Base-by-base conservation (phyloP, 176 grass and related monocot genomes). In the Paspalum vaginatum region DNA sequence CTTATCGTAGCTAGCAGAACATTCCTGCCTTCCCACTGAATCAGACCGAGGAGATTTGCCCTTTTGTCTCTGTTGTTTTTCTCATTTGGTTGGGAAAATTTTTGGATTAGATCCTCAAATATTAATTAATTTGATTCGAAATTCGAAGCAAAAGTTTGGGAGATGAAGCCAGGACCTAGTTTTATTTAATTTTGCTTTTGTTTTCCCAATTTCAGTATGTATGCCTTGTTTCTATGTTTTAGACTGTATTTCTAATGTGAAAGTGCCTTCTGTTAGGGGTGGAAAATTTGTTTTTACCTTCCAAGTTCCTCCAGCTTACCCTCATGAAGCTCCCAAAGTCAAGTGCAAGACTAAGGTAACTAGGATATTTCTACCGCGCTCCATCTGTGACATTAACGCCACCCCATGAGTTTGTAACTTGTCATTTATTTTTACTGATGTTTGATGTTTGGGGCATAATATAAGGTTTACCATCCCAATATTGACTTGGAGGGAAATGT, bases 261-360 rank as follows among this genome's bases (percentile, higher is more conserved):
- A 72, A 40, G 32, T 16, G 56, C 24, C 8, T 76, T 39, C 42
- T 82, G 21, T 70, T 62, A 92, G 93, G 41, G 84, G 87, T 76
- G 89, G 87, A 62, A 77, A 79, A 50, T 95, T 95, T 86, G 24
- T 68, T 83, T 96, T 90, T 83, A 96, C 85, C 64, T 90, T 92
- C 58, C 90, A 92, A 72, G 81, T 93, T 48, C 84, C 88, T 82
- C 84, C 91, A 52, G 86, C 88, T 41, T 93, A 93, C 43, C 91
- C 88, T 78, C 91, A 93, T 76, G 91, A 93, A 48, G 85, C 91
- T 46, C 91, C 91, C 4, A 93, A 93, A 68, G 88, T 93, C 61
- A 93, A 93, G 65, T 91, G 91, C 88, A 94, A 94, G 79, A 94
- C 91, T 41, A 94, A 94, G 91, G 91, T 94, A 84, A 32, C 44